Evolutionary conservation across 75 land plant genomes (phyloP).

Genomic region (Pinus albicaulis): DNA sequence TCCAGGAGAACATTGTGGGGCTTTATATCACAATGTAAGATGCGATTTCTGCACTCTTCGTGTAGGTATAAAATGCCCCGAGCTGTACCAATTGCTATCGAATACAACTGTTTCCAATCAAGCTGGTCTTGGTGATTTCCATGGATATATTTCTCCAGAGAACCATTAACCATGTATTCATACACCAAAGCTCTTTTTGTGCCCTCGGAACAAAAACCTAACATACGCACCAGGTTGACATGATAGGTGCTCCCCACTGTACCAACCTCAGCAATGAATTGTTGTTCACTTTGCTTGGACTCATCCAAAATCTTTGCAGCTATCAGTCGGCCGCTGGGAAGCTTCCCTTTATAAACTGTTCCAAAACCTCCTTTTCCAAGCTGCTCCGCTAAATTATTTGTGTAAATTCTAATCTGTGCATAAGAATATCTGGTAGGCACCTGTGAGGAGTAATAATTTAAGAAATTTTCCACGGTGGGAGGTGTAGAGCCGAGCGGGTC

Average conservation of each 20-base stretch:
- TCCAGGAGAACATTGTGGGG: no score
- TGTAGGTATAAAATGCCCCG: no score
- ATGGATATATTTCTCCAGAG: no score
- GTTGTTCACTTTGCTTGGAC: slow-evolving; percentile 15
- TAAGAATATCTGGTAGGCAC: no score
- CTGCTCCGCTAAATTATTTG: background rate
- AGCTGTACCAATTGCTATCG: no score
- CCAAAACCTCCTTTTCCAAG: slow-evolving; percentile 14
- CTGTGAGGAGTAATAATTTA: no score
- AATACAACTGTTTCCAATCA: no score
- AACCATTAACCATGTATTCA: slow-evolving; percentile 38
- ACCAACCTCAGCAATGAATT: slow-evolving; percentile 32
- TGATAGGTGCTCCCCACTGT: slow-evolving; percentile 33
- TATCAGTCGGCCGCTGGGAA: background rate
- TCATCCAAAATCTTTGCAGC: slow-evolving; percentile 29
- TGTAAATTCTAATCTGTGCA: background rate
- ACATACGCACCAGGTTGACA: slow-evolving; percentile 34
- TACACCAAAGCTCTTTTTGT: slow-evolving; percentile 35
- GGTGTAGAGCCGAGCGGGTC: no score
- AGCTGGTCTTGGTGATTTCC: no score
- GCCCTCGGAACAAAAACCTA: slow-evolving; percentile 39
- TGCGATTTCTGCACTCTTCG: no score
- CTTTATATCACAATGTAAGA: no score
- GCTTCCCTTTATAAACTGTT: slow-evolving; percentile 10
- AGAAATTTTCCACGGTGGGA: no score